A percentile compares a stretch with the other conserved stretches of the same genome.
Evolutionary conservation across 2,329 filamentous ascomycete species (phyloP).

Genomic region (Aureobasidium subglaciale): DNA sequence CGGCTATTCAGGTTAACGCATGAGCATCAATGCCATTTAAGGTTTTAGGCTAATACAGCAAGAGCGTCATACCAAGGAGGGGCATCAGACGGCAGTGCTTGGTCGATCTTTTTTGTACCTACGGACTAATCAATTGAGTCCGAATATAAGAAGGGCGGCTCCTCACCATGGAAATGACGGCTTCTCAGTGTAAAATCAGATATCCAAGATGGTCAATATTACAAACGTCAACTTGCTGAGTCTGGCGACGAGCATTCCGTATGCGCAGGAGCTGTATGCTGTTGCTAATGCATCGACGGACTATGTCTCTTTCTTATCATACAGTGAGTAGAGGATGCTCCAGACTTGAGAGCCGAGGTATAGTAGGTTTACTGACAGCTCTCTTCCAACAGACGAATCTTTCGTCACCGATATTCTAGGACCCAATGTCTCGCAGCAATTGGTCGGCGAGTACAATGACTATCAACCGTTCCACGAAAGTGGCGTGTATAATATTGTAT

Average conservation of each 20-base stretch:
- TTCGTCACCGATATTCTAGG: slow-evolving; percentile 28
- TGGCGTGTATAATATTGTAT: slow-evolving; percentile 25
- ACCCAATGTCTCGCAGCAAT: slow-evolving; percentile 23
- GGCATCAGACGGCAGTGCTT: neutral
- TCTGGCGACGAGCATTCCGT: slow-evolving; percentile 27
- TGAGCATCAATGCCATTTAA: neutral
- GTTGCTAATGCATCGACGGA: neutral
- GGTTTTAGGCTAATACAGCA: neutral
- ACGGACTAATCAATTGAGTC: neutral
- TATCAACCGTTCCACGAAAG: slow-evolving; percentile 36
- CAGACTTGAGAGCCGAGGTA: no score
- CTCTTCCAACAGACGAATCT: slow-evolving; percentile 23
- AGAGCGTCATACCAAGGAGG: neutral
- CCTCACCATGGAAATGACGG: neutral
- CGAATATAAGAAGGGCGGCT: neutral
- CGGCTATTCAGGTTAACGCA: neutral
- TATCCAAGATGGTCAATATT: slow-evolving; percentile 27
- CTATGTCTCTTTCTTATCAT: slow-evolving; percentile 19
- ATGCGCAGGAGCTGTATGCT: slow-evolving; percentile 23
- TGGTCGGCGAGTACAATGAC: slow-evolving; percentile 21
- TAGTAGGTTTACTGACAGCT: slow-evolving; percentile 21
- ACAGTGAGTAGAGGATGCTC: slow-evolving; percentile 21
- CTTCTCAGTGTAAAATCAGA: no score
- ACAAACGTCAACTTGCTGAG: slow-evolving; percentile 27
- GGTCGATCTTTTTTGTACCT: neutral